phyloP scores from a whole-genome alignment of 805 yeast species.

The Metschnikowia baotianmanensis region DNA sequence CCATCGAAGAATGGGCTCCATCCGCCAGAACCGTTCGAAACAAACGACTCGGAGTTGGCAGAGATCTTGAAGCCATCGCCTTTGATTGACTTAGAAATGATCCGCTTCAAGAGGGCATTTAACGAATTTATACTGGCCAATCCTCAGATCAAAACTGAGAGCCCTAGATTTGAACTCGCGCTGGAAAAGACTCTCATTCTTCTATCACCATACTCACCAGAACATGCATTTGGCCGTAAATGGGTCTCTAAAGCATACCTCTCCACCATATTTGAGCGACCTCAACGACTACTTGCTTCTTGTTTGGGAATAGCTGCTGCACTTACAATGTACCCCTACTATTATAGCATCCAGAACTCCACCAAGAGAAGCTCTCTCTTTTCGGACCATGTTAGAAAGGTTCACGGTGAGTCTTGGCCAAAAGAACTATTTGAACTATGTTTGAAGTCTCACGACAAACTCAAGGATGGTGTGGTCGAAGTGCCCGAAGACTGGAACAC shows the following conservation, averaged over 20 bases:
- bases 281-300: constrained; percentile 72
- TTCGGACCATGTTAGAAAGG: constrained; percentile 59
- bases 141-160: constrained; percentile 40
- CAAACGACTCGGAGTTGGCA: constrained; percentile 8
- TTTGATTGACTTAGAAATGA: constrained; percentile 33
- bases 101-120: constrained; percentile 42
- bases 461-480: constrained; percentile 56
- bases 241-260: constrained; percentile 73
- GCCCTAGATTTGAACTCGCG: constrained; percentile 35
- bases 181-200: constrained; percentile 55
- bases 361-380: constrained; percentile 47
- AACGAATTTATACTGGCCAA: constrained; percentile 41
- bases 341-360: constrained; percentile 49
- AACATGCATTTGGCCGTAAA: constrained; percentile 68
- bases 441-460: constrained; percentile 52
- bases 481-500: constrained; percentile 81
- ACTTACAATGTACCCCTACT: constrained; percentile 60
- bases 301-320: constrained; percentile 82
- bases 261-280: constrained; percentile 75
- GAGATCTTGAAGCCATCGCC: constrained; percentile 32
- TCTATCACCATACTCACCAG: constrained; percentile 65
- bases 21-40: background rate
- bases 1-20: background rate
- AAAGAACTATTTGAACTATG: constrained; percentile 56
- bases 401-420: constrained; percentile 80